A percentile compares a stretch with the other conserved stretches of the same genome.
These are phyloP conservation scores for Hypoxylon sp. DNA, from an alignment of 2,329 filamentous ascomycete genomes.

Conservation along the genomic window DNA sequence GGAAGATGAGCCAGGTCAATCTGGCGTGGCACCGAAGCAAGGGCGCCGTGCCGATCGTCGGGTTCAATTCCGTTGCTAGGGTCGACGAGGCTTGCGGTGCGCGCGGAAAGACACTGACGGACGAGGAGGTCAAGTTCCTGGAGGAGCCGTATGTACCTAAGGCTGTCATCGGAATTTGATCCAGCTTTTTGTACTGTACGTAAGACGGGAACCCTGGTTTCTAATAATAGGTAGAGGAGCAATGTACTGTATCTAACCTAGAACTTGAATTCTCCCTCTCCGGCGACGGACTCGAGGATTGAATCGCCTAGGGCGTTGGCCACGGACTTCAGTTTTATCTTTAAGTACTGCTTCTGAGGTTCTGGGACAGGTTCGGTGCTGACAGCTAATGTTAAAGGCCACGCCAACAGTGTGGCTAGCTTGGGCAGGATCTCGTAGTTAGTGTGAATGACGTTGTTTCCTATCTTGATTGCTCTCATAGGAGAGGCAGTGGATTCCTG, in stretches of 20 bases:
- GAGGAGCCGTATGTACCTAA: conserved; percentile 74
- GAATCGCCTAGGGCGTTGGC: conserved; percentile 26
- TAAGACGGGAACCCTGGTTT: background rate
- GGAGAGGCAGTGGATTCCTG: background rate
- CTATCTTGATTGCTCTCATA: background rate
- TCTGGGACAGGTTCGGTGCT: conserved; percentile 30
- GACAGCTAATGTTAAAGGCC: conserved; percentile 25
- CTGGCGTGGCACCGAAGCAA: conserved; percentile 72
- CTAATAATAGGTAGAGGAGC: background rate
- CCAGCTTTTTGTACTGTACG: too few relatives aligned
- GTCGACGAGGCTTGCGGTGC: conserved; percentile 72
- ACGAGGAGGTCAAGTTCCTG: conserved; percentile 72
- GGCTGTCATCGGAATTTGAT: conserved; percentile 56
- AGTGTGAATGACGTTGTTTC: background rate
- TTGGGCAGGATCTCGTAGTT: conserved; percentile 29
- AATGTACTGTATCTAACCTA: conserved; percentile 10
- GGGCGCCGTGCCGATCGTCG: conserved; percentile 71
- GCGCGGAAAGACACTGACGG: conserved; percentile 64
- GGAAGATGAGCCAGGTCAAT: conserved; percentile 75
- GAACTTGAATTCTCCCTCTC: conserved; percentile 27
- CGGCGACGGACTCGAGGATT: conserved; percentile 10
- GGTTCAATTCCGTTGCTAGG: conserved; percentile 68
- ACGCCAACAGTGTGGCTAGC: conserved; percentile 24
- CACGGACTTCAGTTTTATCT: conserved; percentile 20
- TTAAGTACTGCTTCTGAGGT: conserved; percentile 28